Percentiles rank a stretch among this genome's conserved stretches.
Evolutionary conservation across 2,329 filamentous ascomycete species (phyloP).

Genomic region (Fusarium sp.): DNA sequence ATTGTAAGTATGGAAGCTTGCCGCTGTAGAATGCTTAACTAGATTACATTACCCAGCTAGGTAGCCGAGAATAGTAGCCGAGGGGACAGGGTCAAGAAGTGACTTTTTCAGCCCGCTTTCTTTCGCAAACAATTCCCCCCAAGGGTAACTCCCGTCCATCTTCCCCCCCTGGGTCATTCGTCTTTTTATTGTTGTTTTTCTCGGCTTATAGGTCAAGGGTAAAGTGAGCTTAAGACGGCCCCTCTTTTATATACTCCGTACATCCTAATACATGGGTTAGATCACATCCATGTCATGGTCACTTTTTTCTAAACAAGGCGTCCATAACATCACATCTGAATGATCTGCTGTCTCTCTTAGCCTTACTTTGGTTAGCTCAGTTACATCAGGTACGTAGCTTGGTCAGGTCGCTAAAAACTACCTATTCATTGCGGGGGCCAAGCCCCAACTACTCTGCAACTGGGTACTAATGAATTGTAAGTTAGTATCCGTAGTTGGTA

Average conservation of each 20-base stretch:
- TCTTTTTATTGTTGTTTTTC: slow-evolving; percentile 4
- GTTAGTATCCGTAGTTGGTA: too few species aligned
- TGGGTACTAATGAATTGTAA: too few species aligned
- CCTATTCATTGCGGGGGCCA: slow-evolving; percentile 18
- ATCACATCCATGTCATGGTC: slow-evolving; percentile 20
- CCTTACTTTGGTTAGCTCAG: slow-evolving; percentile 14
- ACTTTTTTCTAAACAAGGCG: slow-evolving; percentile 17
- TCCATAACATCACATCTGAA: slow-evolving; percentile 8
- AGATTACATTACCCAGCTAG: too few species aligned
- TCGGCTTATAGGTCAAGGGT: slow-evolving; percentile 2
- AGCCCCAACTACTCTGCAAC: too few species aligned
- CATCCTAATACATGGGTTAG: slow-evolving; percentile 3
- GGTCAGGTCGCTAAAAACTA: neutral
- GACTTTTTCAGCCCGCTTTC: slow-evolving; percentile 21
- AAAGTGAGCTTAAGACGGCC: slow-evolving; percentile 1
- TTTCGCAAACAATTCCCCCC: slow-evolving; percentile 42
- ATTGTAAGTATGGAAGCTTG: too few species aligned
- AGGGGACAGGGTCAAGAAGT: too few species aligned
- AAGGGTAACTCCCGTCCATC: slow-evolving; percentile 29
- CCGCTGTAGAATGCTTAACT: too few species aligned
- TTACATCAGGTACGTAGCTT: slow-evolving; percentile 1
- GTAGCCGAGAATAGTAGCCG: neutral
- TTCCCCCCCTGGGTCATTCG: slow-evolving; percentile 9
- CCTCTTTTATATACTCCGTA: slow-evolving; percentile 8
- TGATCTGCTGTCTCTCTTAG: slow-evolving; percentile 39